Base-by-base conservation (phyloP, 2,329 filamentous ascomycete genomes). In the Aspergillus sp. region DNA sequence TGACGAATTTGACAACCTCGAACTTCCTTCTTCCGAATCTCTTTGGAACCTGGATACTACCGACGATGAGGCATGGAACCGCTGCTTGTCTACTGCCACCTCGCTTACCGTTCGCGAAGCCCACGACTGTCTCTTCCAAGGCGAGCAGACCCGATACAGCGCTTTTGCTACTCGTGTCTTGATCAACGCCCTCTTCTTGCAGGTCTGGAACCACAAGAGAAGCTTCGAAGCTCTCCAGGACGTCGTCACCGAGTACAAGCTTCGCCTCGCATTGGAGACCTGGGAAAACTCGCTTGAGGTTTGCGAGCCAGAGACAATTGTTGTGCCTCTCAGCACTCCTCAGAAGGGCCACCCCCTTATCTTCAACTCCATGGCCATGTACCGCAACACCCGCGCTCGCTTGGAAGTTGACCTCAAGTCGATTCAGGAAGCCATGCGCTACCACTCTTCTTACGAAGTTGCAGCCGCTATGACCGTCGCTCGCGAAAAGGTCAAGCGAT, bases 171-270 rank as follows among this genome's bases (percentile, higher is more conserved):
- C 93, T 8, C 88, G 93, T 50, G 89, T 97, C 52, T 94, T 98
- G 88, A 96, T 97, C 77, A 98, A 97, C 61, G 91, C 93, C 8
- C 77, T 98, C 52, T 98, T 97, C 76, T 78, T 98, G 39, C 93
- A 97, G 68, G 91, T 97, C 3, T 98, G 93, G 93, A 95, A 95
- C 64, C 89, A 97, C 74, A 96, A 96, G 79, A 88, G 93, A 61
- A 96, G 89, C 66, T 91, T 91, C n/a, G 90, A 97, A 66, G 90
- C 91, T 40, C 76, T 97, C 33, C 93, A 97, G 70, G 91, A 97
- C 62, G 90, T 97, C 33, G 91, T 97, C 36, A 95, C 91, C 4
- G 93, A 97, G 71, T 97, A 95, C 79, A 97, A 96, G 76, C 85
- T 98, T 49, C 83, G 93, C 45, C 81, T 96, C 42, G 93, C 93